Conservation (phyloP, 2,329 filamentous ascomycete species). For the Fusarium sp. region DNA sequence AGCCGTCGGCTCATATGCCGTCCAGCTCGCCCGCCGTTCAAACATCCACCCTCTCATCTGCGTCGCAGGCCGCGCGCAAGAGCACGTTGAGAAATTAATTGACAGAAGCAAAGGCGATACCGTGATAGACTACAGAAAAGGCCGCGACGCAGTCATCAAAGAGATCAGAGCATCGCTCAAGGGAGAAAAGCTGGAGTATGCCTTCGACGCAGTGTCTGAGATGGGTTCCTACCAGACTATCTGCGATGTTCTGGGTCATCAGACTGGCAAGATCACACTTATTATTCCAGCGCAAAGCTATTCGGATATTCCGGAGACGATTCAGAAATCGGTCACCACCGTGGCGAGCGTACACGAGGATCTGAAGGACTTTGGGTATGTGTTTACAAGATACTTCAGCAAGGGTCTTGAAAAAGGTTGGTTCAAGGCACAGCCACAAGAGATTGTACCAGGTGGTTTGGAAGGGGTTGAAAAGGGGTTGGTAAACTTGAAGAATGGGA, state of each 20-base stretch:
- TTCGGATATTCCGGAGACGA: conserved; percentile 30
- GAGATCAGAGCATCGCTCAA: conserved; percentile 2
- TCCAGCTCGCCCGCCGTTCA: conserved; percentile 24
- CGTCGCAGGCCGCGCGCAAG: conserved; percentile 27
- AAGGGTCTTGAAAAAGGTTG: conserved; percentile 25
- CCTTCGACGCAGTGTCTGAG: conserved; percentile 33
- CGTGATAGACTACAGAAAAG: conserved; percentile 34
- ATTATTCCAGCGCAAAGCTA: conserved; percentile 31
- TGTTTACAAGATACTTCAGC: conserved; percentile 3
- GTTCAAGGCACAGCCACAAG: conserved; percentile 26
- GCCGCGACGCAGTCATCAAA: neutral
- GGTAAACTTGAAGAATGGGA: conserved; percentile 1
- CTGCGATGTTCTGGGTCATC: conserved; percentile 16
- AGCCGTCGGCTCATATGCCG: conserved; percentile 26
- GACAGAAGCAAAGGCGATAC: conserved; percentile 24
- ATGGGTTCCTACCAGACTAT: conserved; percentile 36
- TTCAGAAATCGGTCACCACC: conserved; percentile 24
- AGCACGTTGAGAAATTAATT: conserved; percentile 25
- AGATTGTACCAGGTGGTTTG: conserved; percentile 26
- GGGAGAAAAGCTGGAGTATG: conserved; percentile 4
- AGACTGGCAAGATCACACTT: conserved; percentile 23
- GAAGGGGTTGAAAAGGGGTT: conserved; percentile 20
- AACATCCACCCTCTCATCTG: conserved; percentile 37
- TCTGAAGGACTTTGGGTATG: conserved; percentile 19
- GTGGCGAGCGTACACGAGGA: conserved; percentile 30